Percentiles rank a stretch among this genome's conserved stretches.
phyloP scores from a whole-genome alignment of 345 rosid species.

The Acer campestre region DNA sequence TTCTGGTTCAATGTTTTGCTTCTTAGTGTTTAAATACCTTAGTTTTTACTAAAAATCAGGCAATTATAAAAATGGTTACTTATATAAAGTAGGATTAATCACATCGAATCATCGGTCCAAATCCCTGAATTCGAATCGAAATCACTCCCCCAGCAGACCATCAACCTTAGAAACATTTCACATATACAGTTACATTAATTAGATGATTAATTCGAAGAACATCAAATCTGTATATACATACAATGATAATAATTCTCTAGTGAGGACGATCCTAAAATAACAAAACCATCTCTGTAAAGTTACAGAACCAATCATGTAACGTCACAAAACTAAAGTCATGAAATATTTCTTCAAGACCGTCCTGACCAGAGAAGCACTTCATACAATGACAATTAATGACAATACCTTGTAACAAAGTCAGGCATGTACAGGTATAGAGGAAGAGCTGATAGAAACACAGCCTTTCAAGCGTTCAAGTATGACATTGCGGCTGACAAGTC shows the following conservation, averaged over 20 bases:
- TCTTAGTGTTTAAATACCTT: not conserved
- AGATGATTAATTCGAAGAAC: constrained; percentile 18
- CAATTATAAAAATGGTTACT: constrained; percentile 3
- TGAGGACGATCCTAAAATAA: too few relatives aligned
- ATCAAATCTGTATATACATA: not conserved
- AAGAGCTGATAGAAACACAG: constrained; percentile 62
- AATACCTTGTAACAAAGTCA: constrained; percentile 42
- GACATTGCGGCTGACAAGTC: constrained; percentile 59
- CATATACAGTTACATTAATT: not conserved
- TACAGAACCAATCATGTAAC: too few relatives aligned
- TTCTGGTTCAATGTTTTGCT: not conserved
- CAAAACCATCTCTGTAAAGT: too few relatives aligned
- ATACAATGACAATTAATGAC: not conserved
- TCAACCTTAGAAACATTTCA: not conserved
- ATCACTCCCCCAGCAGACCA: not conserved
- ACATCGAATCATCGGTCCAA: constrained; percentile 21
- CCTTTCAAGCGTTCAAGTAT: constrained; percentile 76
- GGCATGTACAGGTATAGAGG: constrained; percentile 82
- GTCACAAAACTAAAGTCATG: too few relatives aligned
- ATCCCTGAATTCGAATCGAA: not conserved
- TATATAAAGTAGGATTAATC: constrained; percentile 5
- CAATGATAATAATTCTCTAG: not conserved
- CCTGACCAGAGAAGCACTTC: too few relatives aligned
- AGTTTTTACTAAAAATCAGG: not conserved
- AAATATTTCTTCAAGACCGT: too few relatives aligned